Conservation (phyloP, 768 basidiomycete genomes). For the Lentinula aciculospora region DNA sequence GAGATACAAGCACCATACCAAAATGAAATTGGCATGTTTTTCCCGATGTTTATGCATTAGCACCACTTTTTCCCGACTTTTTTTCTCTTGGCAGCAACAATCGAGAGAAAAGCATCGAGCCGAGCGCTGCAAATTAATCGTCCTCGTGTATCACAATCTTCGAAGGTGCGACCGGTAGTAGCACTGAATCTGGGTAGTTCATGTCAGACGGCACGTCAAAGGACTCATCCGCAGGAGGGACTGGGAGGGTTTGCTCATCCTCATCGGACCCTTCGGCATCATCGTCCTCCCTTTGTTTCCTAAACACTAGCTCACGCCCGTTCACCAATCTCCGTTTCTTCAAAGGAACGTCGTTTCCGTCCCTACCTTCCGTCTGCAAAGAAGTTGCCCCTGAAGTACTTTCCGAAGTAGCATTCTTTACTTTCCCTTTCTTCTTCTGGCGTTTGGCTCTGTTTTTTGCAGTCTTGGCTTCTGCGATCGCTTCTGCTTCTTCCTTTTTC, state of each 20-base stretch:
- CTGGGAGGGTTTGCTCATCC: background rate
- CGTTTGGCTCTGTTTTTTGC: slow-evolving; percentile 93
- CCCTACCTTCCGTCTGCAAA: slow-evolving; percentile 15
- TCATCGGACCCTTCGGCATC: slow-evolving; percentile 1
- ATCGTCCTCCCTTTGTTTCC: slow-evolving; percentile 4
- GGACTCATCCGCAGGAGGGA: background rate
- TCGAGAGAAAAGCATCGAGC: background rate
- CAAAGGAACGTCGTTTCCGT: slow-evolving; percentile 35
- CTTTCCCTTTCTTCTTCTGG: slow-evolving; percentile 83
- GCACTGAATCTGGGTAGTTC: background rate
- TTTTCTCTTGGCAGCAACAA: no score
- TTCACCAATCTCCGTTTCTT: slow-evolving; percentile 83
- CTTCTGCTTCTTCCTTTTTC: slow-evolving; percentile 66
- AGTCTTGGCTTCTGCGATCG: slow-evolving; percentile 78
- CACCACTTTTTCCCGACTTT: background rate
- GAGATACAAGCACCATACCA: background rate
- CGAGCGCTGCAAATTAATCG: background rate
- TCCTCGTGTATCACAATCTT: slow-evolving; percentile 8
- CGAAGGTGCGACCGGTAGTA: background rate
- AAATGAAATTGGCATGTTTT: background rate
- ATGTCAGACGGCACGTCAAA: background rate
- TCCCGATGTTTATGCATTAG: background rate
- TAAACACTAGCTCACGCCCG: slow-evolving; percentile 53
- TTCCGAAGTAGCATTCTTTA: slow-evolving; percentile 36
- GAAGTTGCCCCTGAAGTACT: slow-evolving; percentile 5